phyloP scores from a whole-genome alignment of 2,329 filamentous ascomycete species.

The Trichophaea hybrida region DNA sequence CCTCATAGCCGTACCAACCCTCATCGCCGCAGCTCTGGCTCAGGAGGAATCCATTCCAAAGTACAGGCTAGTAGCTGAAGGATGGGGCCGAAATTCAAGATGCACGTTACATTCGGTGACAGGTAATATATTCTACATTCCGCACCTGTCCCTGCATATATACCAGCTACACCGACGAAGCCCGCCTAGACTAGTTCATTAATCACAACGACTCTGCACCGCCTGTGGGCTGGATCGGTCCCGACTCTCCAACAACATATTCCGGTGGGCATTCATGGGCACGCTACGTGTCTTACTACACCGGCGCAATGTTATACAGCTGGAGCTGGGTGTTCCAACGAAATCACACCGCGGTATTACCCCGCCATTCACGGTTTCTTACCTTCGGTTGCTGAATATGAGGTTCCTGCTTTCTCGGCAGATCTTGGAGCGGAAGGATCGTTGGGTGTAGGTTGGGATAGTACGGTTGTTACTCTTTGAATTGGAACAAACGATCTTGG shows the following conservation, averaged over 20 bases:
- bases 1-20: not conserved
- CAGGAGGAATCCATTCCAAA: not conserved
- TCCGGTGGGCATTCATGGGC: constrained; percentile 56
- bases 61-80: not conserved
- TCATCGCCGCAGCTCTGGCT: not conserved
- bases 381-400: constrained; percentile 49
- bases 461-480: constrained; percentile 62
- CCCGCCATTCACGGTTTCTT: constrained; percentile 40
- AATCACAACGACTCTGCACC: constrained; percentile 45
- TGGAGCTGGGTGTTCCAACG: constrained; percentile 59
- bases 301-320: constrained; percentile 45
- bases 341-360: constrained; percentile 45
- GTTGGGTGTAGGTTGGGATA: constrained; percentile 24
- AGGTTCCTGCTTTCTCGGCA: constrained; percentile 43
- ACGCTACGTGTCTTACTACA: constrained; percentile 48
- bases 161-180: constrained; percentile 53
- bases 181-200: constrained; percentile 49
- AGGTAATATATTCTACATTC: constrained; percentile 6
- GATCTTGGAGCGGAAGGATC: constrained; percentile 30
- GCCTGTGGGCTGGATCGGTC: constrained; percentile 35
- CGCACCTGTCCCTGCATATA: not conserved
- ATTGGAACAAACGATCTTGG: constrained; percentile 73
- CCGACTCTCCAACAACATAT: constrained; percentile 38
- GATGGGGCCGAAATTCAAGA: constrained; percentile 13
- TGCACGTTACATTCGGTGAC: constrained; percentile 18